Percentiles rank a stretch among this genome's conserved stretches.
phyloP scores from a whole-genome alignment of 2,329 filamentous ascomycete genomes.

The Cordyceps tenuipes region DNA sequence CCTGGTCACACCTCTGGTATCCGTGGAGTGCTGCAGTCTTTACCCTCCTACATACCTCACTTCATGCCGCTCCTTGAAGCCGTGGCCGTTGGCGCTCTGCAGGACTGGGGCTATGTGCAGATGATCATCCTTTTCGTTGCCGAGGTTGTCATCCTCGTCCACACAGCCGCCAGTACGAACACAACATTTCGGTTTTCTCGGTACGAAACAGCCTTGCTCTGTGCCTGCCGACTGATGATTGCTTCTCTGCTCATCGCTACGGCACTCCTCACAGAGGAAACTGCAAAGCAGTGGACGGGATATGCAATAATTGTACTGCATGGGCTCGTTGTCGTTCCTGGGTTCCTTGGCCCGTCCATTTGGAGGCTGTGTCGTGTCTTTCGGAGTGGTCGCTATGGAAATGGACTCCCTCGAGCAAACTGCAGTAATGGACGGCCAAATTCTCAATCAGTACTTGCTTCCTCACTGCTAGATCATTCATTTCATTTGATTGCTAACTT shows the following conservation, averaged over 20 bases:
- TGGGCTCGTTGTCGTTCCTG: background rate
- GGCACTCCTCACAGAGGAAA: background rate
- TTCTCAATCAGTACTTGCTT: background rate
- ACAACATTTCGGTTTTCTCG: background rate
- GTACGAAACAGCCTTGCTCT: background rate
- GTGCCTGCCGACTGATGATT: background rate
- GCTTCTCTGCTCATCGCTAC: background rate
- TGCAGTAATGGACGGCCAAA: background rate
- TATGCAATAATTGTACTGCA: background rate
- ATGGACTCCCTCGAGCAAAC: background rate
- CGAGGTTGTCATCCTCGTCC: background rate
- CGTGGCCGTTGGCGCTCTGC: slow-evolving; percentile 3
- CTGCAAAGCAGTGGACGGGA: background rate
- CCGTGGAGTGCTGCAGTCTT: background rate
- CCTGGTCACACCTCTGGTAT: background rate
- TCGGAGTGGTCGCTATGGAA: background rate
- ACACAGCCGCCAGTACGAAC: background rate
- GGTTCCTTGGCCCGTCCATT: background rate
- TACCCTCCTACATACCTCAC: slow-evolving; percentile 1
- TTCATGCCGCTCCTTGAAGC: slow-evolving; percentile 8
- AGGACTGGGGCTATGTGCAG: slow-evolving; percentile 8
- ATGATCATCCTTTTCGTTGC: background rate
- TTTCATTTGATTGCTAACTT: background rate
- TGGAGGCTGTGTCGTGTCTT: background rate
- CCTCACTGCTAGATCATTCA: background rate